phyloP scores from a whole-genome alignment of 805 yeast genomes.

The Lipomyces starkeyi region DNA sequence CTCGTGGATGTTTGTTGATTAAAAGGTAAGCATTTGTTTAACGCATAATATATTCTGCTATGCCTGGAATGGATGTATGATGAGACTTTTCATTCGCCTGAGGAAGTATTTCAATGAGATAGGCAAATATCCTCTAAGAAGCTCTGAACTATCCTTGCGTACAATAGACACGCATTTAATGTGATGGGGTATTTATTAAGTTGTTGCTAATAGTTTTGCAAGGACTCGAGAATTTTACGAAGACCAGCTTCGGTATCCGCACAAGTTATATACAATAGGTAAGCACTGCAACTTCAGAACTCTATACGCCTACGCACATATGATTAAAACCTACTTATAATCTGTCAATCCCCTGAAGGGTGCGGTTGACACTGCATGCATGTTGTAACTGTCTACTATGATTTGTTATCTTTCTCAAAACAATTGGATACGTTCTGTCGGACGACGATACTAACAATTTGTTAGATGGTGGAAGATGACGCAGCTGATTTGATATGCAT shows the following conservation, averaged over 20 bases:
- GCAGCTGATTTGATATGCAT: constrained; percentile 13
- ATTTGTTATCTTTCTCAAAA: not conserved
- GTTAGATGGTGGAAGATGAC: constrained; percentile 1
- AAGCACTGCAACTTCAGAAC: not conserved
- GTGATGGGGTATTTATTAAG: not conserved
- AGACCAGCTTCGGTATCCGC: not conserved
- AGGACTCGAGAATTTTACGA: not conserved
- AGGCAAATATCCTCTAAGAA: constrained; percentile 40
- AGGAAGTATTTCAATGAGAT: constrained; percentile 11
- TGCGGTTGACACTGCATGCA: constrained; percentile 3
- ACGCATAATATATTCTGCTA: not conserved
- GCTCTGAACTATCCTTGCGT: constrained; percentile 30
- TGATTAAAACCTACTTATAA: constrained; percentile 38
- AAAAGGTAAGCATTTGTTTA: not conserved
- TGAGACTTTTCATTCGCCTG: constrained; percentile 20
- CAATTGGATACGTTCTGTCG: not conserved
- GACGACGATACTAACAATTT: not conserved
- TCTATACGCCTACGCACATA: constrained; percentile 5
- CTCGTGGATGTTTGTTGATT: not conserved
- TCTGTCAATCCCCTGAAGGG: constrained; percentile 43
- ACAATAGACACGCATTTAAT: not conserved
- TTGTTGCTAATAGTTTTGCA: not conserved
- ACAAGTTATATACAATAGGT: not conserved
- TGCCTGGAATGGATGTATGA: constrained; percentile 9
- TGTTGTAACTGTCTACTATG: constrained; percentile 32